Evolutionary conservation across 2,329 filamentous ascomycete species (phyloP).

Genomic region (Monilinia laxa): DNA sequence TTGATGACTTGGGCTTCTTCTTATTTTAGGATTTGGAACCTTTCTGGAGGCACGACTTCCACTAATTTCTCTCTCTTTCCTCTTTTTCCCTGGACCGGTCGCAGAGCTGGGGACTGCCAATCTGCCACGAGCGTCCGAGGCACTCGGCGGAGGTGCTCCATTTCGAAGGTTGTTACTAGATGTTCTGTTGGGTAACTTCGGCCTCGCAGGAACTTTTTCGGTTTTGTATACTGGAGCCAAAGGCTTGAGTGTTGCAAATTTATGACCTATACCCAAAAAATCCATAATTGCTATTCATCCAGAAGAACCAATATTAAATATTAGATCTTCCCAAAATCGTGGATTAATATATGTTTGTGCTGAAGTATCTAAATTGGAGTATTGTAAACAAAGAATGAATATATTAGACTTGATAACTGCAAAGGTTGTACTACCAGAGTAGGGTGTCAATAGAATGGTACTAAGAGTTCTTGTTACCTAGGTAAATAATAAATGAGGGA

Average conservation of each 20-base stretch:
- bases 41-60: not conserved
- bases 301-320: not conserved
- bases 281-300: not conserved
- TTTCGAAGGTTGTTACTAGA: not conserved
- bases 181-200: conserved; percentile 4
- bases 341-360: not conserved
- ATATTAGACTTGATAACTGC: too few relatives aligned
- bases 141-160: not conserved
- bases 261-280: conserved; percentile 8
- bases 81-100: conserved; percentile 10
- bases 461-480: too few relatives aligned
- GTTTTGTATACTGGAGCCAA: conserved; percentile 2
- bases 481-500: conserved; percentile 1
- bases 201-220: conserved; percentile 15
- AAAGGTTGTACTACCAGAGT: too few relatives aligned
- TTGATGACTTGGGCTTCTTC: conserved; percentile 15
- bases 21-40: not conserved
- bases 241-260: conserved; percentile 1
- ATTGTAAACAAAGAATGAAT: not conserved
- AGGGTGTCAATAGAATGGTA: too few relatives aligned
- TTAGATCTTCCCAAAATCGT: not conserved
- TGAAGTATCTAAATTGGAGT: not conserved
- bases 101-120: conserved; percentile 4
- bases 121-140: not conserved
- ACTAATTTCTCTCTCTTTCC: conserved; percentile 18